These are phyloP conservation scores for Friedmanniomyces endolithicus DNA, from an alignment of 495 filamentous ascomycete species.

Conservation along the genomic window DNA sequence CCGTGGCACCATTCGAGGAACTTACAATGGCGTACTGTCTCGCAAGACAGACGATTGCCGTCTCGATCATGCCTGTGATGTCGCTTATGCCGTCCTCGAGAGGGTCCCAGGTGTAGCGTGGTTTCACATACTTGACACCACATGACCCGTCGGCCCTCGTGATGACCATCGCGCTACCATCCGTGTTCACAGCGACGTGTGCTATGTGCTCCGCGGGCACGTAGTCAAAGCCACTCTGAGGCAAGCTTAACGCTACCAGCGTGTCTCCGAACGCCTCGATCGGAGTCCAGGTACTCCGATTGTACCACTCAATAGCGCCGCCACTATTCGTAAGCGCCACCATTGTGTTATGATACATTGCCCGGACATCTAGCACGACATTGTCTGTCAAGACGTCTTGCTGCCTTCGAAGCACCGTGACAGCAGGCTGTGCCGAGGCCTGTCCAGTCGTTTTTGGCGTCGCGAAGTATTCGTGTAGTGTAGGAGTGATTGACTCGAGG, in stretches of 20 bases:
- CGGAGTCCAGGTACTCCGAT: constrained; percentile 54
- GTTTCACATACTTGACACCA: constrained; percentile 37
- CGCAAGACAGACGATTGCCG: constrained; percentile 45
- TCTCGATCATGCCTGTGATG: constrained; percentile 5
- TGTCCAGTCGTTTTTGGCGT: constrained; percentile 55
- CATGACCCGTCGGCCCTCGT: constrained; percentile 54
- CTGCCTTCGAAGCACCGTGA: constrained; percentile 46
- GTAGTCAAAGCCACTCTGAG: constrained; percentile 56
- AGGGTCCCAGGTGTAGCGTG: constrained; percentile 14
- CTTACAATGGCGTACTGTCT: constrained; percentile 47
- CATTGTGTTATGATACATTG: constrained; percentile 52
- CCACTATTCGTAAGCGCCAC: constrained; percentile 61
- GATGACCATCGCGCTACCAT: constrained; percentile 51
- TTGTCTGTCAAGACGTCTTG: constrained; percentile 53
- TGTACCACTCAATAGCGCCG: constrained; percentile 64
- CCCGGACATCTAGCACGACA: constrained; percentile 52
- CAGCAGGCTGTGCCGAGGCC: constrained; percentile 24
- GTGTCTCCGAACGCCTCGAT: constrained; percentile 50
- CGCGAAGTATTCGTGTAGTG: constrained; percentile 60
- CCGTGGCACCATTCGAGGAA: constrained; percentile 46
- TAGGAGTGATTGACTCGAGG: constrained; percentile 44
- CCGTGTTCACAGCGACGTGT: constrained; percentile 56
- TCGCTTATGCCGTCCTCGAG: constrained; percentile 16
- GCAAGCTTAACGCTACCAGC: constrained; percentile 51
- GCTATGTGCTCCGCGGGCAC: constrained; percentile 15